Evolutionary conservation across 257 asterid genomes (phyloP), one percentile per base, ranked within the genome.

Genomic region (Marsdenia floribunda): DNA sequence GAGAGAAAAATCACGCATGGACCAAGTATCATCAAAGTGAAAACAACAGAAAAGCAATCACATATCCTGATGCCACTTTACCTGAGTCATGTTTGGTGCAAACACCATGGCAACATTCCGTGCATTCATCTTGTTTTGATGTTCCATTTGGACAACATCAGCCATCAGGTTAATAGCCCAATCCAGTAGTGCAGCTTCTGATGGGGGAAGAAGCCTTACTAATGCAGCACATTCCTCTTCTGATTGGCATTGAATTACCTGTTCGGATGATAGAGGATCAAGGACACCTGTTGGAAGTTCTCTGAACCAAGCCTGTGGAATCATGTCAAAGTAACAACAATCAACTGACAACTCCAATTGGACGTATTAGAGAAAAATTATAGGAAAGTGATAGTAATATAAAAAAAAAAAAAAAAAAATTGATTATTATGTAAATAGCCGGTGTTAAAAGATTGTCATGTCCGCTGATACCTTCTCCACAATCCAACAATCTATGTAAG

Each of bases 51-150:
- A 19, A 73, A 35, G 49, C 54, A 40, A 72, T 54, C 29, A n/a
- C 63, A 68, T 50, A 19, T 67, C 19, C 57, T 33, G 57, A 5
- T 26, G 21, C 66, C 55, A 50, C 75, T 35, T 74, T 77, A 89
- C 99, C 96, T 94, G 95, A 15, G 99, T 95, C 99, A 95, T 95
- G 84, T 95, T 95, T 18, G 99, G 99, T 24, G 99, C 99, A 83
- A 95, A 95, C 72, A 95, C 99, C 98, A 92, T 90, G 29, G 99
- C 99, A 10, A 95, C 87, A 79, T 92, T 95, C 76, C 93, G 96
- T 1, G 98, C 82, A 68, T 92, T 89, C 99, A 94, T 94, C 90
- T 94, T 94, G 90, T 94, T 94, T 21, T 76, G 78, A 77, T 83
- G 90, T 78, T 95, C 97, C 80, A 85, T 84, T 85, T 87, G 98